These are phyloP conservation scores for Neoascochyta sp. DNA, from an alignment of 2,329 filamentous ascomycete species.

Conservation along the genomic window DNA sequence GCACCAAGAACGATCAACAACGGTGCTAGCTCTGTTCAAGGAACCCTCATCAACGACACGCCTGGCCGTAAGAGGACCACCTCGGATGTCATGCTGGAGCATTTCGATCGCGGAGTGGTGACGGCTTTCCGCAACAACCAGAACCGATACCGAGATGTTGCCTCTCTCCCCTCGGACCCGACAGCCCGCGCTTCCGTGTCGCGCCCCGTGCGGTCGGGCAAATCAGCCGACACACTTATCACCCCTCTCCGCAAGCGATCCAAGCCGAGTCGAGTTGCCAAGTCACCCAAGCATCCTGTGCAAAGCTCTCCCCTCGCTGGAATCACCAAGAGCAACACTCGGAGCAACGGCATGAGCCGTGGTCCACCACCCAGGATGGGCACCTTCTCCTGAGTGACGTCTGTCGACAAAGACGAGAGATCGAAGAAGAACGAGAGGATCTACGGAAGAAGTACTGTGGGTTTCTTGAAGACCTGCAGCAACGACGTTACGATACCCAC, in stretches of 20 bases:
- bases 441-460: constrained; percentile 12
- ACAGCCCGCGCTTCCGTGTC: constrained; percentile 36
- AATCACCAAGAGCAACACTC: constrained; percentile 25
- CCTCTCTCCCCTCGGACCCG: constrained; percentile 37
- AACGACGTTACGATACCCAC: constrained; percentile 38
- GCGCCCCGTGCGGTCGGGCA: constrained; percentile 37
- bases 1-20: constrained; percentile 27
- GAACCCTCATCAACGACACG: constrained; percentile 18
- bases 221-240: constrained; percentile 39
- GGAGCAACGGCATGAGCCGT: constrained; percentile 23
- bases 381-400: constrained; percentile 28
- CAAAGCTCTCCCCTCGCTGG: constrained; percentile 28
- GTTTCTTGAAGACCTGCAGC: constrained; percentile 12
- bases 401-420: constrained; percentile 3
- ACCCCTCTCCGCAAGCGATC: constrained; percentile 39
- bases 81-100: constrained; percentile 39
- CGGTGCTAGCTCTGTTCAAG: constrained; percentile 31
- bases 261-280: constrained; percentile 24
- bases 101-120: constrained; percentile 51
- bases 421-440: constrained; percentile 14
- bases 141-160: constrained; percentile 37
- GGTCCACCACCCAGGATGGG: constrained; percentile 32
- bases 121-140: constrained; percentile 42
- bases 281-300: constrained; percentile 18
- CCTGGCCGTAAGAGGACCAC: constrained; percentile 26